These are phyloP conservation scores for Penicillium sp. DNA, from an alignment of 2,329 filamentous ascomycete genomes.

Conservation along the genomic window DNA sequence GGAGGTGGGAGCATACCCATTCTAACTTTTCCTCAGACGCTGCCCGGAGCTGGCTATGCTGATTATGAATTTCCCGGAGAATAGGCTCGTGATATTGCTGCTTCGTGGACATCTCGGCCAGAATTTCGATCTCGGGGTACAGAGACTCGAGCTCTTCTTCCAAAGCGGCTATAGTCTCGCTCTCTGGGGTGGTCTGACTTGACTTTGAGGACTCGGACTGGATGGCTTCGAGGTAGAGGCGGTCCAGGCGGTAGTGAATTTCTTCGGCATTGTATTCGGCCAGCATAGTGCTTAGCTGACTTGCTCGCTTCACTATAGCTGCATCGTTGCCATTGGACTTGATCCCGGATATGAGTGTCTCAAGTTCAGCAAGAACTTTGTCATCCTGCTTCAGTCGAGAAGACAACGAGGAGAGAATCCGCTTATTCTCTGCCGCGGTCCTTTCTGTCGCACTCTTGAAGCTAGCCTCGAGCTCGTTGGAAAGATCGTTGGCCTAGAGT, in stretches of 20 bases:
- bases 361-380: slow-evolving; percentile 33
- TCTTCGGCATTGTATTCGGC: slow-evolving; percentile 40
- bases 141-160: slow-evolving; percentile 43
- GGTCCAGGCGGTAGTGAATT: slow-evolving; percentile 43
- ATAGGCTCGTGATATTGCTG: slow-evolving; percentile 47
- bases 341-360: slow-evolving; percentile 32
- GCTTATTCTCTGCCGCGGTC: slow-evolving; percentile 35
- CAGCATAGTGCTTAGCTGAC: slow-evolving; percentile 32
- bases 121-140: slow-evolving; percentile 43
- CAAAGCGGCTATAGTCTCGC: slow-evolving; percentile 28
- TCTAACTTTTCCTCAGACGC: slow-evolving; percentile 38
- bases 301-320: slow-evolving; percentile 30
- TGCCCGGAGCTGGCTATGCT: slow-evolving; percentile 32
- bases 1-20: slow-evolving; percentile 27
- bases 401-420: slow-evolving; percentile 36
- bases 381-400: slow-evolving; percentile 42
- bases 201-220: slow-evolving; percentile 5
- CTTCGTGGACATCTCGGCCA: slow-evolving; percentile 46
- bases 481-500: slow-evolving; percentile 39
- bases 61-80: slow-evolving; percentile 36
- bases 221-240: slow-evolving; percentile 41
- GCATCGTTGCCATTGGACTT: slow-evolving; percentile 34
- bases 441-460: slow-evolving; percentile 36
- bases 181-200: slow-evolving; percentile 7
- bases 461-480: slow-evolving; percentile 34